These are phyloP conservation scores for Dothideomycetidae sp. DNA, from an alignment of 2,329 filamentous ascomycete genomes.

Conservation along the genomic window DNA sequence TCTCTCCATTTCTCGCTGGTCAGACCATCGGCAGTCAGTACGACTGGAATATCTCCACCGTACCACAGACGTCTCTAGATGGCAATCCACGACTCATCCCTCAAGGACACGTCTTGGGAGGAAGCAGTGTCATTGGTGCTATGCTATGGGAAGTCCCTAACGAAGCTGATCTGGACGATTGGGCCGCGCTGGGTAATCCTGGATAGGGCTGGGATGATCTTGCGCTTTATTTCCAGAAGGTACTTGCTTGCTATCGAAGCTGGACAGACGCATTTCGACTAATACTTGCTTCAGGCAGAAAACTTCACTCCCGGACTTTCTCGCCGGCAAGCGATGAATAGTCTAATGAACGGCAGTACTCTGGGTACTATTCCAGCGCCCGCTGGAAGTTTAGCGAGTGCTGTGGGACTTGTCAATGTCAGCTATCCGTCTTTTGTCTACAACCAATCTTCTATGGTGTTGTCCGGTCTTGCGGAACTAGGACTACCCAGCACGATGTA, in stretches of 20 bases:
- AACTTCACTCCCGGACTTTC: no score
- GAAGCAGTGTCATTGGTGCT: constrained; percentile 22
- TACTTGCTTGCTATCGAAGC: no score
- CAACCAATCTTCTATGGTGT: constrained; percentile 23
- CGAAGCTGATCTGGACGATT: constrained; percentile 36
- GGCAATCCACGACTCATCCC: constrained; percentile 14
- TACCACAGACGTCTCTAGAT: constrained; percentile 17
- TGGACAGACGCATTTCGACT: no score
- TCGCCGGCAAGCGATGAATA: no score
- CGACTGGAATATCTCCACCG: constrained; percentile 19
- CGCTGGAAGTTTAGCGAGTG: no score
- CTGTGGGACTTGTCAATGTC: constrained; percentile 37
- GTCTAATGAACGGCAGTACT: no score
- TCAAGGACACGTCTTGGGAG: constrained; percentile 22
- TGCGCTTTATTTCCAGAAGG: constrained; percentile 24
- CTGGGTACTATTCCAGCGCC: no score
- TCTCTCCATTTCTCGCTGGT: constrained; percentile 19
- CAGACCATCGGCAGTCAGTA: constrained; percentile 16
- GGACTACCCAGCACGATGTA: constrained; percentile 26
- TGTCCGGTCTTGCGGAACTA: constrained; percentile 25
- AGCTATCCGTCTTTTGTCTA: constrained; percentile 32
- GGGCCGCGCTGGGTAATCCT: constrained; percentile 42
- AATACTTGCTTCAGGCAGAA: no score
- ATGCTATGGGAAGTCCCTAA: constrained; percentile 19
- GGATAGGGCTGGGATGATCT: constrained; percentile 45